Evolutionary conservation across 768 basidiomycete species (phyloP).

Genomic region (Naganishia randhawae): DNA sequence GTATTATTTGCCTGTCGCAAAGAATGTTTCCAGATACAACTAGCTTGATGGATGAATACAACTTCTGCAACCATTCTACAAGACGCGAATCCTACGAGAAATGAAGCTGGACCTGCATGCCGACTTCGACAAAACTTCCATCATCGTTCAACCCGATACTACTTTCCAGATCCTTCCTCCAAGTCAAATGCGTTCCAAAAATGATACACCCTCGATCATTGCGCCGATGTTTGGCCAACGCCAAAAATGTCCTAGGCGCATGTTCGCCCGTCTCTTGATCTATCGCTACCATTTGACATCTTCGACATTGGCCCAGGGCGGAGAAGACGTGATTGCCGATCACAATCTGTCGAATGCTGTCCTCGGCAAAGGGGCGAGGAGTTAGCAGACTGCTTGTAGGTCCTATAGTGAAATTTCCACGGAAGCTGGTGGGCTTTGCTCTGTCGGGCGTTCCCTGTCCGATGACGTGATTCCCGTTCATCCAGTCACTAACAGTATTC

Average conservation of each 20-base stretch:
- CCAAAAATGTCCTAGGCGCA: conserved; percentile 28
- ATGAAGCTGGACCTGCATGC: conserved; percentile 15
- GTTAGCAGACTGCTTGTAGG: background rate
- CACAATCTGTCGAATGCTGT: conserved; percentile 20
- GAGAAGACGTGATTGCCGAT: conserved; percentile 29
- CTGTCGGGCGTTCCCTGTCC: background rate
- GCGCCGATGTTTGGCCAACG: conserved; percentile 31
- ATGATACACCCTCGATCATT: conserved; percentile 31
- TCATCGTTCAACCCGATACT: background rate
- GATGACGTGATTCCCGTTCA: background rate
- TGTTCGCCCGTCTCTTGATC: conserved; percentile 33
- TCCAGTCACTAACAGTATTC: conserved; percentile 28
- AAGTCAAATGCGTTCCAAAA: conserved; percentile 34
- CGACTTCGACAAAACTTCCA: background rate
- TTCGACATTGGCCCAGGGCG: conserved; percentile 32
- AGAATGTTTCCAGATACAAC: background rate
- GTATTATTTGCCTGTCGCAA: background rate
- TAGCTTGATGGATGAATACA: background rate
- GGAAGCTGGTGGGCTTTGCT: conserved; percentile 30
- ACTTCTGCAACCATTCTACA: background rate
- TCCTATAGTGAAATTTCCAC: conserved; percentile 36
- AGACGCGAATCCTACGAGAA: background rate
- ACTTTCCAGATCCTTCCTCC: conserved; percentile 5
- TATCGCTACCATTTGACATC: conserved; percentile 38
- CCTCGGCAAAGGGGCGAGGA: conserved; percentile 32